phyloP scores from a whole-genome alignment of 306 rosid genomes.

The Malus asiatica region DNA sequence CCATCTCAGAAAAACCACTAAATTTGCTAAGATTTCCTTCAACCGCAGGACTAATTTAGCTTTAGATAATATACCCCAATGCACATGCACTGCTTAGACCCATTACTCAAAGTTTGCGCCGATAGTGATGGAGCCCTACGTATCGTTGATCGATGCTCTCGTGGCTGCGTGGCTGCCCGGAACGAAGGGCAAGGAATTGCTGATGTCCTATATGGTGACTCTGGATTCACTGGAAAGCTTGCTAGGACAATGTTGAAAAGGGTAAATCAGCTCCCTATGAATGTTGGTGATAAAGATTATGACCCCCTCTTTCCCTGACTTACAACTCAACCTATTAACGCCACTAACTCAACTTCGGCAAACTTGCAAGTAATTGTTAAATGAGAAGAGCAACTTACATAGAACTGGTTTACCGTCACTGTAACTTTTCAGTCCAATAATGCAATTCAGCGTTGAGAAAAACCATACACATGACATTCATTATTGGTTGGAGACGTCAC shows the following conservation, averaged over 20 bases:
- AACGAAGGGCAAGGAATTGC: neutral
- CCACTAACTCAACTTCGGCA: neutral
- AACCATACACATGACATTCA: too few relatives aligned
- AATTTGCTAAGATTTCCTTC: neutral
- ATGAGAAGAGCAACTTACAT: too few relatives aligned
- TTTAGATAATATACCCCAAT: too few relatives aligned
- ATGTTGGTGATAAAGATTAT: neutral
- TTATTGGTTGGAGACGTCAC: too few relatives aligned
- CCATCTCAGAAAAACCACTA: neutral
- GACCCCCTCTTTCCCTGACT: neutral
- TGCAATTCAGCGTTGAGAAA: too few relatives aligned
- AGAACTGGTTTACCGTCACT: too few relatives aligned
- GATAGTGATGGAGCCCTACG: constrained; percentile 66
- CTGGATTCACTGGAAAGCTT: constrained; percentile 39
- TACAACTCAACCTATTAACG: neutral
- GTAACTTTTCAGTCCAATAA: too few relatives aligned
- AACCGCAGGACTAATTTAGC: neutral
- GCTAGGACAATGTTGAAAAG: constrained; percentile 3
- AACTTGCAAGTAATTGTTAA: too few relatives aligned
- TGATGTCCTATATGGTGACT: constrained; percentile 57
- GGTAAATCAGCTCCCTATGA: constrained; percentile 11
- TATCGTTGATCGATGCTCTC: constrained; percentile 54
- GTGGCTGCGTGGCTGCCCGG: constrained; percentile 94
- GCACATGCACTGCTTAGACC: too few relatives aligned
- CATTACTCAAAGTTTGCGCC: constrained; percentile 14